Evolutionary conservation across 345 rosid genomes (phyloP), one percentile per base, ranked within the genome.

Genomic region (Hibiscus tridactylites): DNA sequence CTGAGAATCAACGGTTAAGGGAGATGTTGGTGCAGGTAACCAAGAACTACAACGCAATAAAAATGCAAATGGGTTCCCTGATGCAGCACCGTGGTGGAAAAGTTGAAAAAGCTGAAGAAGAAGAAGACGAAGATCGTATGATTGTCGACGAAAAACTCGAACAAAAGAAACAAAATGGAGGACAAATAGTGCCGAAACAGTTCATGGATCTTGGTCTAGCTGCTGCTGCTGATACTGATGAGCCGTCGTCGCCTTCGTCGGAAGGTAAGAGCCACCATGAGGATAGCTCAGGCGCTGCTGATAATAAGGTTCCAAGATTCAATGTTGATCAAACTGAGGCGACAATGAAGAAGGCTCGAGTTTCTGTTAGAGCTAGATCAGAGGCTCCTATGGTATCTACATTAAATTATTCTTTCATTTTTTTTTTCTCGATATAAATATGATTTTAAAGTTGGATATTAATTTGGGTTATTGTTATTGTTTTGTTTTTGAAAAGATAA

Each of bases 261-360:
- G 21, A 16, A 16, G 8, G 56, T n/a, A 52, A 52, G 21, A 16
- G 21, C 21, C 56, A 52, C 17, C 21, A 6, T 52, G 56, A 66
- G 4, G 70, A 47, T 47, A 66, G 88, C 59, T 84, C 87, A 2
- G 86, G 81, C 79, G 12, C 15, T 24, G 19, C 19, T 44, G 47
- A 66, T 54, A 19, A 54, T 53, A 87, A 87, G 80, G 82, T 78
- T 49, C 81, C 85, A 0, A 83, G 85, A 68, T 72, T 82, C 44
- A 79, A 75, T 75, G 76, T 68, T 39, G 90, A 89, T 77, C 89
- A 88, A 73, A 79, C 89, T 1, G 91, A 88, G 80, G 88, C 94
- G 2, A 85, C 91, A 10, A 89, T 87, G 73, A 78, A 88, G 77
- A 87, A 89, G 78, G 88, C 95, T 29, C 86, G 91, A 2, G 95